Base-by-base conservation (phyloP, 495 filamentous ascomycete genomes). In the Durotheca rogersii region DNA sequence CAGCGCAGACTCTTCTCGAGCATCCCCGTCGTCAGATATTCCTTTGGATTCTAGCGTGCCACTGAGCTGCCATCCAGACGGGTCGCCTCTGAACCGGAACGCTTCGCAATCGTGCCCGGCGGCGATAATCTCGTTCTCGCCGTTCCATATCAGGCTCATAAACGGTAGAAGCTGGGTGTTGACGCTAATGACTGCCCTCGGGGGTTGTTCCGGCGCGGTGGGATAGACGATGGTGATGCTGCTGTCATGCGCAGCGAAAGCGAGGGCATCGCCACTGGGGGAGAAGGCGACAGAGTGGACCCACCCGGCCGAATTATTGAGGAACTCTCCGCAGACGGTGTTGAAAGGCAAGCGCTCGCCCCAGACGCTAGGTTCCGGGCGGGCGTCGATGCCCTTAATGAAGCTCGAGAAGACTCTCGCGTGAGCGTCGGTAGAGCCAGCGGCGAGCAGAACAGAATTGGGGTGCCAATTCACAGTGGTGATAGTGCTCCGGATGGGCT, bases 41-140 rank as follows among this genome's bases (percentile, higher is more conserved):
- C 90, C 62, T 83, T 86, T 74, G 74, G 82, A 81, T 68, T 97
- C 93, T 36, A 97, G 67, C 3, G 88, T 89, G 18, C 92, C 92
- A 9, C 81, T 82, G 36, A 95, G 73, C 60, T 87, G 81, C 93
- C 93, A 98, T 20, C 92, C 93, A 37, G 78, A 74, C 38, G 84
- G 79, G 48, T 83, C 79, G n/a, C 94, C 94, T 21, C 79, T 76
- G 64, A 98, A 87, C 41, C 90, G 85, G 70, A 94, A 95, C 0
- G 89, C 90, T 65, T 96, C 90, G 67, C 93, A 97, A 64, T 97
- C 91, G 74, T 96, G 89, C 9, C 93, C 93, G 27, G 92, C 94
- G 19, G 91, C 91, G 60, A 98, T 88, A 42, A 98, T 95, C 71
- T 97, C 92, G 47, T 79, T 81, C 72, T 97, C 94, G 10, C 84